Percentiles rank a stretch among this genome's conserved stretches.
These are phyloP conservation scores for Blastocystis sp. DNA, from an alignment of 352 stramenopile species.

Conservation along the genomic window DNA sequence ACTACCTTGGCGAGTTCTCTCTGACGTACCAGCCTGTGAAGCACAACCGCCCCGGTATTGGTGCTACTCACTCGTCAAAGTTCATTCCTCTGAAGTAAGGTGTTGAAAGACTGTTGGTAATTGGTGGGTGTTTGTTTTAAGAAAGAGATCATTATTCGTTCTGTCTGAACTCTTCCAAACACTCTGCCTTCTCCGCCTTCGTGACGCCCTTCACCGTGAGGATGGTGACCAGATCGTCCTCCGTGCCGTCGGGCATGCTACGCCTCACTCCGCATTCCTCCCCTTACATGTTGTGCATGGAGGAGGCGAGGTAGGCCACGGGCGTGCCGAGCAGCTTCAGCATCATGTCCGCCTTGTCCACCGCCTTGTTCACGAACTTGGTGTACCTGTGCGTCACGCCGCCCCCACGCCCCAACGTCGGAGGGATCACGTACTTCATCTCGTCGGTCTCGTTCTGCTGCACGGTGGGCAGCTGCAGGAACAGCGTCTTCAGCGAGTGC, in stretches of 20 bases:
- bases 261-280: slow-evolving; percentile 71
- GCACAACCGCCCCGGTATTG: too few relatives aligned
- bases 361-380: slow-evolving; percentile 84
- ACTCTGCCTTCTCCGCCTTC: slow-evolving; percentile 42
- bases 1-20: too few relatives aligned
- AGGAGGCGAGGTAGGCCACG: slow-evolving; percentile 85
- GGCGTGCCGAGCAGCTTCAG: slow-evolving; percentile 94
- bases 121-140: slow-evolving; percentile 99
- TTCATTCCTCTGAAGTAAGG: too few relatives aligned
- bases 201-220: slow-evolving; percentile 39
- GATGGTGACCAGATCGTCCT: slow-evolving; percentile 39
- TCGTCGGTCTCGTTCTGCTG: slow-evolving; percentile 75
- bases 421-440: slow-evolving; percentile 65
- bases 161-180: slow-evolving; percentile 37
- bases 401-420: slow-evolving; percentile 15
- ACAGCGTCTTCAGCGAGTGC: too few relatives aligned
- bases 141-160: neutral
- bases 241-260: slow-evolving; percentile 39
- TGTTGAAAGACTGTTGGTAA: slow-evolving; percentile 99
- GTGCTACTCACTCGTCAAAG: too few relatives aligned
- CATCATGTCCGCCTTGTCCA: slow-evolving; percentile 79
- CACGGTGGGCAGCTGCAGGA: slow-evolving; percentile 84
- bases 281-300: slow-evolving; percentile 84
- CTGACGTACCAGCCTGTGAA: too few relatives aligned
- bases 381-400: slow-evolving; percentile 80